Evolutionary conservation across 1,284 basidiomycete genomes (phyloP), one percentile per base, ranked within the genome.

Genomic region (Coniferiporia sulphurascens): DNA sequence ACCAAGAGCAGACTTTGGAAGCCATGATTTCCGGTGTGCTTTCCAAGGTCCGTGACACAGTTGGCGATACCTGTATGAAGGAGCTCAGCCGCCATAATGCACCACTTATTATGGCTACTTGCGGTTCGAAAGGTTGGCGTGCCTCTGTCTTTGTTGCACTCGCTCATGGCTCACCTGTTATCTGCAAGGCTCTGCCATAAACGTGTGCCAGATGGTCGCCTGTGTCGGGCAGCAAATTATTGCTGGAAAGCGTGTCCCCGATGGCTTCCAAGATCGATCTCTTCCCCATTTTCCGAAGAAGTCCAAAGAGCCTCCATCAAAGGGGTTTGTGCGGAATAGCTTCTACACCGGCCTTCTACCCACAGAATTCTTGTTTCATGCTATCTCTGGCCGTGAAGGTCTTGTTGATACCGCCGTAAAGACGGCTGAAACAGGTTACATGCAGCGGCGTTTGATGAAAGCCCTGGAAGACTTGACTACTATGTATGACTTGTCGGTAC

Each of bases 161-260:
- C 15, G 15, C 27, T 43, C 55, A 9, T 48, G 8, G 48, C 36
- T 27, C n/a, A 12, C 10, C n/a, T 22, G 17, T 1, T 55, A 13
- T 34, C 44, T 27, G 50, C 8, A 52, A 96, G 94, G 96, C 72
- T 98, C 96, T 68, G 93, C 95, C 65, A 98, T 99, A 77, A 99
- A 99, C 74, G 97, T 99, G 61, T 97, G 95, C 12, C 97, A 99
- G 76, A 99, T 99, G 97, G 97, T 99, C 60, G 97, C 97, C 65
- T 98, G 95, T 84, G 97, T 99, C 66, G 97, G 97, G 9, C 97
- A 99, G 71, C 97, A 99, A 71, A 98, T 99, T 73, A 99, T 99
- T 66, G 87, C 92, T 22, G 97, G 97, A 21, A 91, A 93, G 72
- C 97, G 97, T 85, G 95, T 99, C 6, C 95, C 95, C 1, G 93